Conservation (phyloP, 1,284 basidiomycete genomes). For the Boletus semigastroideus region DNA sequence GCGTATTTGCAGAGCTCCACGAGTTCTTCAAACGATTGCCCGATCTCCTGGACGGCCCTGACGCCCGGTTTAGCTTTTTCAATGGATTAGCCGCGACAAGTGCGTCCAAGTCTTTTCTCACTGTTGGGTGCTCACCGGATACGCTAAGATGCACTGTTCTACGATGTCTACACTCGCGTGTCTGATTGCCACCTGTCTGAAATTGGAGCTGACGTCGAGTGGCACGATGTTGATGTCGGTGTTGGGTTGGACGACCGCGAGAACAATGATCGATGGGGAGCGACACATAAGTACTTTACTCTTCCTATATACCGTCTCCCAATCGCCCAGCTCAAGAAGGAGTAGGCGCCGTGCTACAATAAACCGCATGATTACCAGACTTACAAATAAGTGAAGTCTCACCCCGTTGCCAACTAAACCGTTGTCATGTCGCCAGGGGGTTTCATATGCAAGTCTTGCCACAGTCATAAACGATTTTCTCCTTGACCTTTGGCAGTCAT, state of each 20-base stretch:
- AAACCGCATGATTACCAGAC: no score
- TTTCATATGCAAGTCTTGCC: not conserved
- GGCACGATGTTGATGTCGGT: conserved; percentile 77
- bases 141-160: conserved; percentile 75
- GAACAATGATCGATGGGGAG: conserved; percentile 60
- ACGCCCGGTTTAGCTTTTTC: conserved; percentile 92
- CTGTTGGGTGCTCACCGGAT: conserved; percentile 8
- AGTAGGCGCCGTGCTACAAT: not conserved
- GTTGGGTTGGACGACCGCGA: conserved; percentile 43
- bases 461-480: not conserved
- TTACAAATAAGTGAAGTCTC: no score
- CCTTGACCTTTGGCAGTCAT: not conserved
- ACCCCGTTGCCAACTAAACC: conserved; percentile 9
- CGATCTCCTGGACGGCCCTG: conserved; percentile 73
- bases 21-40: conserved; percentile 85
- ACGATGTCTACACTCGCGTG: conserved; percentile 89
- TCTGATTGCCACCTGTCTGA: conserved; percentile 85
- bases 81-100: conserved; percentile 96
- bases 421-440: conserved; percentile 20
- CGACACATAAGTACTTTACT: conserved; percentile 71
- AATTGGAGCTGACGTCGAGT: conserved; percentile 71
- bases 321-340: conserved; percentile 44
- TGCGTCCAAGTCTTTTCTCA: conserved; percentile 33
- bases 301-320: conserved; percentile 67
- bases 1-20: conserved; percentile 56